Percentiles rank a stretch among this genome's conserved stretches.
These are phyloP conservation scores for Elaeis oleifera DNA, from an alignment of 202 grass and related monocot species.

Conservation along the genomic window DNA sequence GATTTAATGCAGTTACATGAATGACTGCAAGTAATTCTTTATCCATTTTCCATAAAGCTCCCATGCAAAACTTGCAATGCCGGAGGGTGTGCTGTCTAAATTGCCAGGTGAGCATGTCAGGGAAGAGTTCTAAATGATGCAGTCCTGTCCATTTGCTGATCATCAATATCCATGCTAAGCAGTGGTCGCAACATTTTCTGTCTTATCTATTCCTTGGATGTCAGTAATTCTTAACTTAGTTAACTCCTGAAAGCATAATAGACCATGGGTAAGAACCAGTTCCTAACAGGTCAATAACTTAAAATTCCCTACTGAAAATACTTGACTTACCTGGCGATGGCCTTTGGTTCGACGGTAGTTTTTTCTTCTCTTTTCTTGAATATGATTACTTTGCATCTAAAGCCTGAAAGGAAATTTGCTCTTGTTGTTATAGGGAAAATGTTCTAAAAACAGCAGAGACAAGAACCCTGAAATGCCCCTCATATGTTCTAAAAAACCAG, in stretches of 20 bases:
- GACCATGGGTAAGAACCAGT: constrained; percentile 21
- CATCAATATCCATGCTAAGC: constrained; percentile 18
- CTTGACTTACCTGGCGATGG: constrained; percentile 68
- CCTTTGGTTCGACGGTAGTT: constrained; percentile 95
- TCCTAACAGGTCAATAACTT: neutral
- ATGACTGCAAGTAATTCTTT: too few species aligned
- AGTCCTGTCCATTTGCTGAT: too few species aligned
- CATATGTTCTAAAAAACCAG: too few species aligned
- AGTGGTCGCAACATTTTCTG: constrained; percentile 35
- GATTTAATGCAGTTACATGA: too few species aligned
- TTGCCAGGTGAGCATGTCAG: too few species aligned
- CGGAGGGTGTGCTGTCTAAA: too few species aligned
- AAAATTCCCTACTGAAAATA: too few species aligned
- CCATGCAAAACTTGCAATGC: too few species aligned
- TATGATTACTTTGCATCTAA: constrained; percentile 97
- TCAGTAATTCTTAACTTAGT: constrained; percentile 92
- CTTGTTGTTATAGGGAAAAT: neutral
- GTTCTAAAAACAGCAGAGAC: too few species aligned
- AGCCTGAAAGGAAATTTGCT: constrained; percentile 31
- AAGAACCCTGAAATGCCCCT: too few species aligned
- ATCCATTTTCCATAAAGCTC: too few species aligned
- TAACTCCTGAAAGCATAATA: constrained; percentile 57
- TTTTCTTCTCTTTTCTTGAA: constrained; percentile 99
- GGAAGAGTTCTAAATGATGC: too few species aligned
- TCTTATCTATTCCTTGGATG: constrained; percentile 77